Percentiles rank a stretch among this genome's conserved stretches.
Evolutionary conservation across 371 early-diverging fungal species (phyloP).

Genomic region (Apophysomyces trapeziformis): DNA sequence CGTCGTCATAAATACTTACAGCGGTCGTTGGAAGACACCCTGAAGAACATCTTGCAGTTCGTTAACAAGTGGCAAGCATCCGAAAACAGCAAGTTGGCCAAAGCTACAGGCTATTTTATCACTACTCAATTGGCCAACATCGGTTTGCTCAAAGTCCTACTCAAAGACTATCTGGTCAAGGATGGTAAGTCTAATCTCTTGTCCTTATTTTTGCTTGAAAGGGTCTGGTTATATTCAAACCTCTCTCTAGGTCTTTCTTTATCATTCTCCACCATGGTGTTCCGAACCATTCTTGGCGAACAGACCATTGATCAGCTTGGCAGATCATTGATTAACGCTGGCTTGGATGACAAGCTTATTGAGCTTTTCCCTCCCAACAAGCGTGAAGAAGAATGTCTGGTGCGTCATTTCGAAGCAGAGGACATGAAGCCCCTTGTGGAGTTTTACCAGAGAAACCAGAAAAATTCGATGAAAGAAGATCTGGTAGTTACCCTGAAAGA

Average conservation of each 20-base stretch:
- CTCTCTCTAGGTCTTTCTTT: constrained; percentile 61
- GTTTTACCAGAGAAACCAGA: constrained; percentile 76
- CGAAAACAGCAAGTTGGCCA: constrained; percentile 81
- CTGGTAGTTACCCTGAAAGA: constrained; percentile 62
- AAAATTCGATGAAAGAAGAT: constrained; percentile 69
- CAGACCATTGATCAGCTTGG: constrained; percentile 80
- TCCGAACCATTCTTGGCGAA: constrained; percentile 80
- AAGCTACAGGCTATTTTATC: constrained; percentile 77
- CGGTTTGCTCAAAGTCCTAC: constrained; percentile 71
- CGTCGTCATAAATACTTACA: constrained; percentile 94
- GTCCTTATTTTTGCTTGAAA: neutral
- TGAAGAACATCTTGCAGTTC: constrained; percentile 83
- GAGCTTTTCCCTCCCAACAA: constrained; percentile 94
- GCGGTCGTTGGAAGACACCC: constrained; percentile 83
- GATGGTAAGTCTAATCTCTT: constrained; percentile 61
- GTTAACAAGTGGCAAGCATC: constrained; percentile 84
- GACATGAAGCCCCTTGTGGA: constrained; percentile 87
- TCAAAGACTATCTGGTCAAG: constrained; percentile 93
- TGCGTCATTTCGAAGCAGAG: constrained; percentile 90
- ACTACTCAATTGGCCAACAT: constrained; percentile 69
- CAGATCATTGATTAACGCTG: constrained; percentile 67
- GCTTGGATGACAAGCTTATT: constrained; percentile 74
- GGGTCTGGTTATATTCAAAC: neutral
- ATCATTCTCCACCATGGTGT: constrained; percentile 80
- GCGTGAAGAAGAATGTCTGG: constrained; percentile 85